A percentile compares a stretch with the other conserved stretches of the same genome.
Conservation (phyloP, 768 basidiomycete species). For the Austroboletus eburneus region DNA sequence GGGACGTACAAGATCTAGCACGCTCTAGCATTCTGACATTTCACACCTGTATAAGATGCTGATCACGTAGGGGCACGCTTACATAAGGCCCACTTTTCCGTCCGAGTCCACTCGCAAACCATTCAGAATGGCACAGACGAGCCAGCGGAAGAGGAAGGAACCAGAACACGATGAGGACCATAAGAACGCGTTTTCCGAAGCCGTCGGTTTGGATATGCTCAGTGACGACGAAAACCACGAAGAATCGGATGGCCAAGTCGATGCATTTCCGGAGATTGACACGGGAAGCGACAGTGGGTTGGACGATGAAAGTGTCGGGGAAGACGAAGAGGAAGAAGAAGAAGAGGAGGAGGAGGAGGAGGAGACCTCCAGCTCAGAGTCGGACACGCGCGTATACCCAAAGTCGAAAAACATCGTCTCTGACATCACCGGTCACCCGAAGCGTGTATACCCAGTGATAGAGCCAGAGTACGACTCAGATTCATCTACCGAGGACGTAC, state of each 20-base stretch:
- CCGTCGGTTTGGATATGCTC: conserved; percentile 60
- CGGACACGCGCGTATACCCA: conserved; percentile 55
- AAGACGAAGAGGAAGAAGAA: conserved; percentile 34
- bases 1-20: no score
- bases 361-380: conserved; percentile 29
- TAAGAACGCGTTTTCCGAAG: conserved; percentile 32
- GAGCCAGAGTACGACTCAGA: conserved; percentile 90
- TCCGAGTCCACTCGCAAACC: no score
- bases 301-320: conserved; percentile 31
- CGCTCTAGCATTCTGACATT: no score
- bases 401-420: conserved; percentile 68
- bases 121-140: conserved; percentile 28
- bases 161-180: conserved; percentile 36
- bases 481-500: conserved; percentile 87
- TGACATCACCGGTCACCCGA: conserved; percentile 78
- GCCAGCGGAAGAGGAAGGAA: conserved; percentile 58
- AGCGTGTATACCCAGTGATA: conserved; percentile 82
- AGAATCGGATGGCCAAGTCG: conserved; percentile 54
- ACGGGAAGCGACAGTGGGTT: conserved; percentile 41
- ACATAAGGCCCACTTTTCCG: conserved; percentile 7
- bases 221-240: conserved; percentile 65
- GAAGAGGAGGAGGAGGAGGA: conserved; percentile 35
- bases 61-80: no score
- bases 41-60: no score
- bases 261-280: conserved; percentile 72